phyloP scores from a whole-genome alignment of 805 yeast species.

The Tanozyma kutaoensis region DNA sequence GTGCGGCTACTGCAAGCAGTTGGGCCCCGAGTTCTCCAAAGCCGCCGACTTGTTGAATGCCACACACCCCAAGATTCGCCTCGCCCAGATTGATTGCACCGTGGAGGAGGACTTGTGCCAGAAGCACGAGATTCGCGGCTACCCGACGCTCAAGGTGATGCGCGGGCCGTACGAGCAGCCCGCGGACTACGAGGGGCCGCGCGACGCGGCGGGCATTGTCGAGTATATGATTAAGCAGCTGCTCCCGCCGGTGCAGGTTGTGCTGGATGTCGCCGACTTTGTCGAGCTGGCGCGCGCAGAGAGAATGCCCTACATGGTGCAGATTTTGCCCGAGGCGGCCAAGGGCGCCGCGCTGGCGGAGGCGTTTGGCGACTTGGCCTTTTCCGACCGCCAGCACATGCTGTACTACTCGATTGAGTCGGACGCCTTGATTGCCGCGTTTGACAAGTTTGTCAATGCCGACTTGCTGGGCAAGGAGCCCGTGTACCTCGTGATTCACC shows the following conservation, averaged over 20 bases:
- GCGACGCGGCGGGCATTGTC: constrained; percentile 69
- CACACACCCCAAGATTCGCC: constrained; percentile 40
- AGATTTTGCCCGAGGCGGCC: constrained; percentile 25
- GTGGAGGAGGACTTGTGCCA: constrained; percentile 61
- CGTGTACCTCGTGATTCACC: constrained; percentile 34
- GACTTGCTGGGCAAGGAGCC: constrained; percentile 17
- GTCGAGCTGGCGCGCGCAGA: constrained; percentile 33
- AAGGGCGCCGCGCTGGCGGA: constrained; percentile 21
- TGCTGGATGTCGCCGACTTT: constrained; percentile 35
- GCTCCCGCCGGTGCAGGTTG: constrained; percentile 46
- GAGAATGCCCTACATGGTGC: constrained; percentile 44
- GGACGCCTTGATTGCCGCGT: constrained; percentile 26
- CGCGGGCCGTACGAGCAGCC: constrained; percentile 32
- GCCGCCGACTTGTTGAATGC: constrained; percentile 57
- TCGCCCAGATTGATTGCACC: constrained; percentile 82
- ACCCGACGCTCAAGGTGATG: constrained; percentile 74
- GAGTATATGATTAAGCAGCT: constrained; percentile 72
- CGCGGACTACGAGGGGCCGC: constrained; percentile 70
- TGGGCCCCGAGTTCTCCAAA: constrained; percentile 67
- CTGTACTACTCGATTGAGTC: constrained; percentile 41
- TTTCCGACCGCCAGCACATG: constrained; percentile 46
- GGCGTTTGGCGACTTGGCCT: constrained; percentile 55
- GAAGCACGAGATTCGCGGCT: constrained; percentile 59
- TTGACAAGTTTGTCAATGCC: constrained; percentile 17
- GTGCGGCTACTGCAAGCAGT: constrained; percentile 92